Evolutionary conservation across 805 yeast species (phyloP).

Genomic region (Isabelozyma rhagii): DNA sequence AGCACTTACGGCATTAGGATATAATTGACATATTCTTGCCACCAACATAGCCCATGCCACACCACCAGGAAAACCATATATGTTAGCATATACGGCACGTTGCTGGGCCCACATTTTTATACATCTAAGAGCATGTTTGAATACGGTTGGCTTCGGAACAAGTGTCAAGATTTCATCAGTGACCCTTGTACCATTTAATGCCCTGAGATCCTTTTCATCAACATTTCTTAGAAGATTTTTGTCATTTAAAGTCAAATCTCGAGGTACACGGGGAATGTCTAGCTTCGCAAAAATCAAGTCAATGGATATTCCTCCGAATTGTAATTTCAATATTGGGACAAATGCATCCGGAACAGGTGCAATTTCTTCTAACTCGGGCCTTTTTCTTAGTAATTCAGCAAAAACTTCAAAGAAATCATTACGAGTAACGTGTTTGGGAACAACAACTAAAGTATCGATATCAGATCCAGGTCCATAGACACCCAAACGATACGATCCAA

Average conservation of each 20-base stretch:
- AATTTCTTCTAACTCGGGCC: slow-evolving; percentile 86
- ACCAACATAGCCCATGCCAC: slow-evolving; percentile 99
- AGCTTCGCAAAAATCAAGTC: slow-evolving; percentile 85
- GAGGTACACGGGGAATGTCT: slow-evolving; percentile 81
- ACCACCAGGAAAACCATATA: slow-evolving; percentile 98
- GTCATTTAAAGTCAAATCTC: slow-evolving; percentile 70
- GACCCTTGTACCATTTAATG: slow-evolving; percentile 94
- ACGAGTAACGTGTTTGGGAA: slow-evolving; percentile 90
- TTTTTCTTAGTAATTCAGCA: slow-evolving; percentile 59
- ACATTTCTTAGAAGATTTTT: slow-evolving; percentile 81
- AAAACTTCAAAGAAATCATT: slow-evolving; percentile 88
- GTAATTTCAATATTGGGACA: slow-evolving; percentile 93
- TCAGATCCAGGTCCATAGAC: slow-evolving; percentile 98
- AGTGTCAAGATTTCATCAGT: slow-evolving; percentile 88
- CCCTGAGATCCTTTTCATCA: slow-evolving; percentile 87
- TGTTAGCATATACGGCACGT: slow-evolving; percentile 90
- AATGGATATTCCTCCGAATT: slow-evolving; percentile 86
- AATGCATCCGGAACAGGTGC: slow-evolving; percentile 94
- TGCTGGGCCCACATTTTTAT: slow-evolving; percentile 96
- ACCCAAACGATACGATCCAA: slow-evolving; percentile 91
- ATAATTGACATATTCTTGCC: slow-evolving; percentile 95
- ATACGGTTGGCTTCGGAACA: slow-evolving; percentile 91
- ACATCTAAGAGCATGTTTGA: slow-evolving; percentile 88
- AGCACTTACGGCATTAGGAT: slow-evolving; percentile 94
- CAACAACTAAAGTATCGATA: slow-evolving; percentile 95